Evolutionary conservation across 495 filamentous ascomycete genomes (phyloP).

Genomic region (Hyaloscypha bicolor): DNA sequence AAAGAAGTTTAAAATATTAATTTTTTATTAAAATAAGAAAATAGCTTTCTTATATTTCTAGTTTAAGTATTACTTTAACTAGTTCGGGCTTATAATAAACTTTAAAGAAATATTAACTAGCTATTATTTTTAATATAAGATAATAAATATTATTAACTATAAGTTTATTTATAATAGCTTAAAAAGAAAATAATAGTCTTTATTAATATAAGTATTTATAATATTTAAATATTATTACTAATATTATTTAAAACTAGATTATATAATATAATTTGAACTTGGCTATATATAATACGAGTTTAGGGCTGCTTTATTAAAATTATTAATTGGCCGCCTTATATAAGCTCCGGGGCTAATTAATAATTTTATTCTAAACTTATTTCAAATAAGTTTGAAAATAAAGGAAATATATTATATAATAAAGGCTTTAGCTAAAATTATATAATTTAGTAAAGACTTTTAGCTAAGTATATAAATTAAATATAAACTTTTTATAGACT

Average conservation of each 20-base stretch:
- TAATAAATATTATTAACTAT: conserved; percentile 15
- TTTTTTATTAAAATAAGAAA: conserved; percentile 31
- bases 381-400: too few species aligned
- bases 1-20: conserved; percentile 31
- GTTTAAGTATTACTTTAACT: conserved; percentile 10
- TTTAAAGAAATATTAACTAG: conserved; percentile 12
- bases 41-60: conserved; percentile 12
- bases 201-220: conserved; percentile 22
- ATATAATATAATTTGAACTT: conserved; percentile 33
- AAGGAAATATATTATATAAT: too few species aligned
- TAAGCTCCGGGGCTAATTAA: too few species aligned
- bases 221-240: conserved; percentile 25
- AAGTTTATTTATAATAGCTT: conserved; percentile 6
- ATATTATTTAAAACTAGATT: conserved; percentile 33
- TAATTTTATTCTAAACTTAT: too few species aligned
- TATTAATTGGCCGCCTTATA: too few species aligned
- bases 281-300: conserved; percentile 28
- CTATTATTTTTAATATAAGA: conserved; percentile 18
- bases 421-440: too few species aligned
- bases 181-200: conserved; percentile 7
- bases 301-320: too few species aligned
- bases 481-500: too few species aligned
- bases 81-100: conserved; percentile 6
- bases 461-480: too few species aligned
- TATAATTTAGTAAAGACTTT: too few species aligned